Conservation (phyloP, 2,329 filamentous ascomycete genomes). For the Thelonectria blattea region DNA sequence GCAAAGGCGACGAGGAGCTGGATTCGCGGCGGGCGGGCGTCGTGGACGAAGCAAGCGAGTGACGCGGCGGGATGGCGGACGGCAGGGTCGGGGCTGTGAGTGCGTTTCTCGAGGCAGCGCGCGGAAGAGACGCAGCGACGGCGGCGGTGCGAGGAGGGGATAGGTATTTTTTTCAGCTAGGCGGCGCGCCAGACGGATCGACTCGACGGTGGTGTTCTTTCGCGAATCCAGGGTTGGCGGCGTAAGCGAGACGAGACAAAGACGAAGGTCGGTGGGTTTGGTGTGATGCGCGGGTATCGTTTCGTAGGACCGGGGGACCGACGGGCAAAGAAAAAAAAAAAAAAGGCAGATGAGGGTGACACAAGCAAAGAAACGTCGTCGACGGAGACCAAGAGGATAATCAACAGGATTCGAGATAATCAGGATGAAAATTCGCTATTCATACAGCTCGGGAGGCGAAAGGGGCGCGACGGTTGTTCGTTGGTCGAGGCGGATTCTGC, state of each 20-base stretch:
- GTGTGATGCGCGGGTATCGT: conserved; percentile 18
- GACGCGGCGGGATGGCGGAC: conserved; percentile 25
- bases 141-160: neutral
- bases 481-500: neutral
- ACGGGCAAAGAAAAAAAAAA: neutral
- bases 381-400: conserved; percentile 1
- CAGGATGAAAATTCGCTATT: neutral
- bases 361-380: neutral
- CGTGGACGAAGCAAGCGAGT: conserved; percentile 4
- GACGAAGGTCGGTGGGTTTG: conserved; percentile 4
- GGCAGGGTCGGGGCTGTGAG: conserved; percentile 6
- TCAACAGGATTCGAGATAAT: conserved; percentile 1
- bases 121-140: conserved; percentile 1
- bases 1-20: conserved; percentile 23
- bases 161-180: neutral
- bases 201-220: conserved; percentile 20
- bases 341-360: conserved; percentile 4
- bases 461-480: conserved; percentile 7
- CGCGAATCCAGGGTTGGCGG: conserved; percentile 19
- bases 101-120: neutral
- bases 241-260: conserved; percentile 20
- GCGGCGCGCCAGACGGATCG: conserved; percentile 20
- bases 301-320: conserved; percentile 10
- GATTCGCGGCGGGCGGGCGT: conserved; percentile 14
- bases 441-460: conserved; percentile 1